Evolutionary conservation across 2,329 filamentous ascomycete genomes (phyloP).

Genomic region (Neonectria ditissima): DNA sequence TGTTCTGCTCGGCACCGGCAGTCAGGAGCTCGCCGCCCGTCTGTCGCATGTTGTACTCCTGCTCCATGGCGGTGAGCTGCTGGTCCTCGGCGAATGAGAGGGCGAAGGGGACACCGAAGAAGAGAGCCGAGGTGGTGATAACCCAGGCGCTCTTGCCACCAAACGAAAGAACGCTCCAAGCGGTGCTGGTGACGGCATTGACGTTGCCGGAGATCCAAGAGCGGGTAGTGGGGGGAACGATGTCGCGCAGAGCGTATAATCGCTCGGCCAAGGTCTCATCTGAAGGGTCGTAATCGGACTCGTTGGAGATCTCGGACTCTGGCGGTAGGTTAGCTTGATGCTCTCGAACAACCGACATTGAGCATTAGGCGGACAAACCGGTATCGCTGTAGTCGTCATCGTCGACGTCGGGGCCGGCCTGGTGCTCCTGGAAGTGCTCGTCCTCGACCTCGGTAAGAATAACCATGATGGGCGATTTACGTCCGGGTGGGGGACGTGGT

Average conservation of each 20-base stretch:
- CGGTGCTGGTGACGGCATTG: conserved; percentile 62
- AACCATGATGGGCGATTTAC: conserved; percentile 76
- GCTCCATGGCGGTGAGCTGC: conserved; percentile 97
- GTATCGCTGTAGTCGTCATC: conserved; percentile 95
- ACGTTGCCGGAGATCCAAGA: conserved; percentile 73
- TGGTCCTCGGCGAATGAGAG: conserved; percentile 96
- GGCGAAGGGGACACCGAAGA: conserved; percentile 93
- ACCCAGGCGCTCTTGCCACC: conserved; percentile 92
- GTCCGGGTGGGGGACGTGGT: conserved; percentile 7
- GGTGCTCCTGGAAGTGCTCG: conserved; percentile 86
- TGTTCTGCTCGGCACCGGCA: conserved; percentile 57
- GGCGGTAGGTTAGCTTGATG: conserved; percentile 27
- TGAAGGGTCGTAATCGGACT: conserved; percentile 74
- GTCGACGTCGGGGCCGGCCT: conserved; percentile 79
- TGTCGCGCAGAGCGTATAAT: conserved; percentile 78
- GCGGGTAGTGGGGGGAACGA: conserved; percentile 78
- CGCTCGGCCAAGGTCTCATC: conserved; percentile 75
- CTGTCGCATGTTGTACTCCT: conserved; percentile 96
- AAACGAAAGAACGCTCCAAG: conserved; percentile 72
- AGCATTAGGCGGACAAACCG: conserved; percentile 66
- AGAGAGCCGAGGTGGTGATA: conserved; percentile 86
- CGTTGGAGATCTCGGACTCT: conserved; percentile 89
- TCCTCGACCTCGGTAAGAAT: conserved; percentile 97
- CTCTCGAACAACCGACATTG: conserved; percentile 14
- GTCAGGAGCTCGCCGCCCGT: conserved; percentile 79